Percentiles rank a stretch among this genome's conserved stretches.
These are phyloP conservation scores for Heimioporus punctisporus DNA, from an alignment of 1,284 basidiomycete species.

Conservation along the genomic window DNA sequence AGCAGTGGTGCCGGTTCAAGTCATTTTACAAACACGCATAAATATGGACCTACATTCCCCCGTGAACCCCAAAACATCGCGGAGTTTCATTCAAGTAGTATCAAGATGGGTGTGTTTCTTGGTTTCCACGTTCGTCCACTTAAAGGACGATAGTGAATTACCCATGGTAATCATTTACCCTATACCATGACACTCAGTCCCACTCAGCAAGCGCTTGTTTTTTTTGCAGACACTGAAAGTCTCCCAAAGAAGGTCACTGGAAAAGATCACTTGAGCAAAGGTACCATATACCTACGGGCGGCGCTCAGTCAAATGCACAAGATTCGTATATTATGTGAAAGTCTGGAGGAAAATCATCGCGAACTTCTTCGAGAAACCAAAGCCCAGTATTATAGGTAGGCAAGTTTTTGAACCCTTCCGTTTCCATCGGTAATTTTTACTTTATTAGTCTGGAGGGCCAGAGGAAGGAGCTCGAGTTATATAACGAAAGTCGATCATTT, in stretches of 20 bases:
- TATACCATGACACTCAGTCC: conserved; percentile 12
- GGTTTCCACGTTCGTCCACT: conserved; percentile 1
- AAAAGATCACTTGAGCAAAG: conserved; percentile 1
- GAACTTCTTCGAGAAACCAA: conserved; percentile 5
- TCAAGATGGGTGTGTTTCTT: not conserved
- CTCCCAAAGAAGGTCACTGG: not conserved
- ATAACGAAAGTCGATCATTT: not conserved
- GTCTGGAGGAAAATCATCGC: not conserved
- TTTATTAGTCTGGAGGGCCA: conserved; percentile 1
- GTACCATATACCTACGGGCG: conserved; percentile 7
- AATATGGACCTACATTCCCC: conserved; percentile 12
- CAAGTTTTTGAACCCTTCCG: not conserved
- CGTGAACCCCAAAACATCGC: conserved; percentile 1
- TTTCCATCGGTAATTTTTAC: not conserved
- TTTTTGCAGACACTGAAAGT: too few species aligned
- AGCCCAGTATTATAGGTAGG: conserved; percentile 10
- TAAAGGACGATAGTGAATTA: not conserved
- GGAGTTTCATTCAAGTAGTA: not conserved
- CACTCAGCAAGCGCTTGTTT: too few species aligned
- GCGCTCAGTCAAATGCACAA: conserved; percentile 9
- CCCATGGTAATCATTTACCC: not conserved
- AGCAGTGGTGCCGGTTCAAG: not conserved
- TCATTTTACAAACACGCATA: conserved; percentile 6
- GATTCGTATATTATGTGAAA: not conserved
- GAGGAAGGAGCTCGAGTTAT: conserved; percentile 5